Evolutionary conservation across 768 basidiomycete species (phyloP).

Genomic region (Tylopilus balloui): DNA sequence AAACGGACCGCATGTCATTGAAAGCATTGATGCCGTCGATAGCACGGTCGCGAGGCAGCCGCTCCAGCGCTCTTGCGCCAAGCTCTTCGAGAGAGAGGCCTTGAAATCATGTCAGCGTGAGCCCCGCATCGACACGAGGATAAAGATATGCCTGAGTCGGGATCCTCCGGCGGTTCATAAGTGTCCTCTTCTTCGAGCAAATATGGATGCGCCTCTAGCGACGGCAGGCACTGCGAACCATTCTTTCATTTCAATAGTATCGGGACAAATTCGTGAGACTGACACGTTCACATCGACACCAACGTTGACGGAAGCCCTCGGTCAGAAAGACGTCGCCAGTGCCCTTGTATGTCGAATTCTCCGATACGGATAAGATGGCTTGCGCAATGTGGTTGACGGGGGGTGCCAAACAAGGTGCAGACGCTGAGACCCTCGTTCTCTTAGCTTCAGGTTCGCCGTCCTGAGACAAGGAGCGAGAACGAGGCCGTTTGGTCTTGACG

Average conservation of each 20-base stretch:
- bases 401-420: conserved; percentile 53
- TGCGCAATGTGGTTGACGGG: conserved; percentile 43
- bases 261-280: conserved; percentile 14
- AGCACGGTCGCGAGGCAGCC: conserved; percentile 73
- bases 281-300: conserved; percentile 71
- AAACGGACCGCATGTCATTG: conserved; percentile 71
- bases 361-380: conserved; percentile 35
- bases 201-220: conserved; percentile 51
- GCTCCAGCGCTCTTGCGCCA: conserved; percentile 70
- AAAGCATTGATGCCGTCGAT: conserved; percentile 83
- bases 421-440: conserved; percentile 36
- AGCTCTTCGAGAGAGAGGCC: conserved; percentile 79
- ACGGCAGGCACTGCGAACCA: conserved; percentile 52
- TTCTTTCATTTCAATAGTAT: background rate
- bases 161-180: conserved; percentile 82
- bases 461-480: conserved; percentile 23
- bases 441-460: conserved; percentile 40
- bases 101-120: conserved; percentile 21
- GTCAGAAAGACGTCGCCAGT: conserved; percentile 73
- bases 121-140: background rate
- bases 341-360: conserved; percentile 36
- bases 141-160: conserved; percentile 60
- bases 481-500: conserved; percentile 41
- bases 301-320: conserved; percentile 68
- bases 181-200: conserved; percentile 77